A percentile compares a stretch with the other conserved stretches of the same genome.
phyloP scores from a whole-genome alignment of 1,284 basidiomycete species.

The Cystobasidium pallidum region DNA sequence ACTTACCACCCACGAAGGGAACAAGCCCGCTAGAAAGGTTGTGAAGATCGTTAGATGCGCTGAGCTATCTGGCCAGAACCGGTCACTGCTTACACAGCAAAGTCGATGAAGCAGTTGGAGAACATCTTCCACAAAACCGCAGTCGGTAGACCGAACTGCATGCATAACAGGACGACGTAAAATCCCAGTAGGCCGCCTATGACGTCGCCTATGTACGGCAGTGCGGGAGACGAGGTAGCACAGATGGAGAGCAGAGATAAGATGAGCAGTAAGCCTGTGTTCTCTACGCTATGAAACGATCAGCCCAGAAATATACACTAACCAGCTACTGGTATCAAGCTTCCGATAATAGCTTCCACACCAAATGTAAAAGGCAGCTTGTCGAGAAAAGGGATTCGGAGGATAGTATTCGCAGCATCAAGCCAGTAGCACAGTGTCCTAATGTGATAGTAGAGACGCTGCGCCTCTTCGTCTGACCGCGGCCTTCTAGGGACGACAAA shows the following conservation, averaged over 20 bases:
- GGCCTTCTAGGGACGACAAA: slow-evolving; percentile 38
- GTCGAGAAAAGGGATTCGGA: slow-evolving; percentile 31
- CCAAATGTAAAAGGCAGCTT: slow-evolving; percentile 43
- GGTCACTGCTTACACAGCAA: slow-evolving; percentile 13
- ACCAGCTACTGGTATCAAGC: slow-evolving; percentile 32
- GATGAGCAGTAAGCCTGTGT: not conserved
- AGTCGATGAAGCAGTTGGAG: slow-evolving; percentile 32
- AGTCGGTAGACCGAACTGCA: slow-evolving; percentile 41
- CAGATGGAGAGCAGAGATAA: not conserved
- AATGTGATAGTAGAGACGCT: slow-evolving; percentile 42
- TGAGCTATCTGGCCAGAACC: too few species aligned
- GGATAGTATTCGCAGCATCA: slow-evolving; percentile 36
- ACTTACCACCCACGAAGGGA: slow-evolving; percentile 37
- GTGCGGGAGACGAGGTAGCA: not conserved
- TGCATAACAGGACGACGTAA: slow-evolving; percentile 41
- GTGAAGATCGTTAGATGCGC: too few species aligned
- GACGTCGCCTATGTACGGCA: slow-evolving; percentile 20
- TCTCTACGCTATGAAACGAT: too few species aligned
- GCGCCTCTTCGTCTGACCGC: slow-evolving; percentile 31
- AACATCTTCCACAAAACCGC: slow-evolving; percentile 40
- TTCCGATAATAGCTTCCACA: slow-evolving; percentile 37
- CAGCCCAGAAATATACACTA: not conserved
- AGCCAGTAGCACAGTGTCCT: slow-evolving; percentile 42
- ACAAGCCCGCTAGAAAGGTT: slow-evolving; percentile 37
- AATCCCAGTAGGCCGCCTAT: slow-evolving; percentile 32